A percentile compares a stretch with the other conserved stretches of the same genome.
These are phyloP conservation scores for Aspergillus quadrilineatus DNA, from an alignment of 2,329 filamentous ascomycete genomes.

Conservation along the genomic window DNA sequence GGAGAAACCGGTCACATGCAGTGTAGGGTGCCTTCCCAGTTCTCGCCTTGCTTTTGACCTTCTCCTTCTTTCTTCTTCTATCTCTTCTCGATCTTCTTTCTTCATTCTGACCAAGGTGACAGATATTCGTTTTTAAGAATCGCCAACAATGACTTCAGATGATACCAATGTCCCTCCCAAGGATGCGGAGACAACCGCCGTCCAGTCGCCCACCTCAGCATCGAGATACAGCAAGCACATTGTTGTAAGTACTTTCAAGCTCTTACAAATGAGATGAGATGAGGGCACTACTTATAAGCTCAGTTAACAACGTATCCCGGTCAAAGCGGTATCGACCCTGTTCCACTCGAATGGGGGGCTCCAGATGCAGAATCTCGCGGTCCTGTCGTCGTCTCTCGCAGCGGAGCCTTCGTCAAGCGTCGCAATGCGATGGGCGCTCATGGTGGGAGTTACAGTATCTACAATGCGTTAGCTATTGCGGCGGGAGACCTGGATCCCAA, in stretches of 20 bases:
- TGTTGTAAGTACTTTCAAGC: constrained; percentile 26
- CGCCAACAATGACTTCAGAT: constrained; percentile 25
- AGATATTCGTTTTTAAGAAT: not conserved
- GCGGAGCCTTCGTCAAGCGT: constrained; percentile 33
- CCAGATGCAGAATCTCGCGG: constrained; percentile 72
- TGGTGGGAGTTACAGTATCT: constrained; percentile 93
- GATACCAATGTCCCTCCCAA: constrained; percentile 16
- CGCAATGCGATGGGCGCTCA: constrained; percentile 64
- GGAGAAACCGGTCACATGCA: constrained; percentile 24
- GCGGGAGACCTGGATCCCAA: constrained; percentile 83
- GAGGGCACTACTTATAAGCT: constrained; percentile 14
- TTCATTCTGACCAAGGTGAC: not conserved
- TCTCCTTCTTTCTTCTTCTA: constrained; percentile 2
- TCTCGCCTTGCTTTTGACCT: constrained; percentile 6
- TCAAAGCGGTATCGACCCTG: constrained; percentile 89
- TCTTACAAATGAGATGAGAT: not conserved
- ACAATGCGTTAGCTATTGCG: constrained; percentile 88
- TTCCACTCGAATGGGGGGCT: constrained; percentile 84
- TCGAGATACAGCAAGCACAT: constrained; percentile 36
- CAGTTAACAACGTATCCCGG: constrained; percentile 80
- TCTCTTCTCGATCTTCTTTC: not conserved
- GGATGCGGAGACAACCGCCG: constrained; percentile 19
- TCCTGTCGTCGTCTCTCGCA: constrained; percentile 73
- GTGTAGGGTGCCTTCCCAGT: constrained; percentile 6
- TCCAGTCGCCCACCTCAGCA: constrained; percentile 23